Base-by-base conservation (phyloP, 2,329 filamentous ascomycete species). In the Arthroderma sp. region DNA sequence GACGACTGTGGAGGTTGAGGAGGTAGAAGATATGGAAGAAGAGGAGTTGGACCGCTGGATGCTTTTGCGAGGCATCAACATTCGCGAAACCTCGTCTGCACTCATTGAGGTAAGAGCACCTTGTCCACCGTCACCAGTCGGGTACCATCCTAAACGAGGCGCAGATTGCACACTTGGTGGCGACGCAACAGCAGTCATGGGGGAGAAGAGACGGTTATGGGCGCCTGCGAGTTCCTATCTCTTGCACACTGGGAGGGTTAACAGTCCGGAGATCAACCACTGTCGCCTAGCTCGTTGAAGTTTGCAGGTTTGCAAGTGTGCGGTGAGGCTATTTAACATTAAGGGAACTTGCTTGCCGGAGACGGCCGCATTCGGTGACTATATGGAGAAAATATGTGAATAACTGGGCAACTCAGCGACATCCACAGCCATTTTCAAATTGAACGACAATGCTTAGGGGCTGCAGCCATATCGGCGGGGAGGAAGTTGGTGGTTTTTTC, bases 41-140 rank as follows among this genome's bases (percentile, higher is more conserved):
- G 89, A 93, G 37, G 91, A 97, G 77, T 89, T 95, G 67, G 86
- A 86, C 70, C 91, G 84, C 71, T 91, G 88, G 61, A 89, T 79
- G 68, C 81, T 84, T 76, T 95, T 96, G 66, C 90, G 88, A 68
- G 88, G 87, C 80, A 88, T 85, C 71, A 94, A 88, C 81, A 95
- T 91, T 72, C 86, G 85, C 75, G 86, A 83, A 63, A 86, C 83
- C 73, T 95, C 88, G 76, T 95, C 89, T 70, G 84, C 76, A 74
- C 86, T 88, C 83, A 89, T 87, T 68, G 85, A 79, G 76, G 81
- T 78, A 66, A 82, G 74, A 70, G 79, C 78, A 75, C 79, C 82
- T 74, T 80, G 76, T 69, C 76, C 75, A 73, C 74, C 75, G 73
- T 79, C 78, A 77, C 74, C 68, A 75, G 73, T 64, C 62, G 66